Conservation (phyloP, 495 filamentous ascomycete species). For the Lasiosphaeriaceae sp. region DNA sequence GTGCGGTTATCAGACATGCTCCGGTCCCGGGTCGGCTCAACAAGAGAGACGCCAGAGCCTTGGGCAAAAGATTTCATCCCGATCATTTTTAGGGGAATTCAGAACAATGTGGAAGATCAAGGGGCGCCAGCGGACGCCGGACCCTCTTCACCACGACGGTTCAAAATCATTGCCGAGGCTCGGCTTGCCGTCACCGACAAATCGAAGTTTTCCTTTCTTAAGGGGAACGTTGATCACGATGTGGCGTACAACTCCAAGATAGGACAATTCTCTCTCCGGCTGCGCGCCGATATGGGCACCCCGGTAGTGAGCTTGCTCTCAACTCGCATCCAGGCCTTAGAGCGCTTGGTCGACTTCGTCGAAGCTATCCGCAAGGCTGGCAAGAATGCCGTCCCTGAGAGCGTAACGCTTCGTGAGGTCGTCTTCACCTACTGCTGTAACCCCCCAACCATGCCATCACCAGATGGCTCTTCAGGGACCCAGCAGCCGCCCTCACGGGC, state of each 20-base stretch:
- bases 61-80: slow-evolving; percentile 56
- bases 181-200: slow-evolving; percentile 28
- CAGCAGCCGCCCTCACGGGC: slow-evolving; percentile 8
- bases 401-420: slow-evolving; percentile 57
- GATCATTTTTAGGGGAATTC: slow-evolving; percentile 48
- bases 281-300: slow-evolving; percentile 55
- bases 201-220: slow-evolving; percentile 43
- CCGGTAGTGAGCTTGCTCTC: slow-evolving; percentile 50
- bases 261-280: slow-evolving; percentile 57
- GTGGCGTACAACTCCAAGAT: slow-evolving; percentile 52
- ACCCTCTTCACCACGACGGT: slow-evolving; percentile 1
- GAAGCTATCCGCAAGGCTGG: slow-evolving; percentile 52
- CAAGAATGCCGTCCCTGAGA: slow-evolving; percentile 47
- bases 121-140: slow-evolving; percentile 12
- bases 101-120: slow-evolving; percentile 19
- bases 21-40: slow-evolving; percentile 8
- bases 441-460: not conserved
- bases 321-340: slow-evolving; percentile 55
- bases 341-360: slow-evolving; percentile 61
- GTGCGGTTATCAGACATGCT: slow-evolving; percentile 43
- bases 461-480: not conserved
- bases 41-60: slow-evolving; percentile 3
- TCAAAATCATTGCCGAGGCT: slow-evolving; percentile 27
- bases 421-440: slow-evolving; percentile 56
- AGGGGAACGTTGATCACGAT: slow-evolving; percentile 52